Evolutionary conservation across 2,329 filamentous ascomycete species (phyloP).

Genomic region (Exophiala xenobiotica): DNA sequence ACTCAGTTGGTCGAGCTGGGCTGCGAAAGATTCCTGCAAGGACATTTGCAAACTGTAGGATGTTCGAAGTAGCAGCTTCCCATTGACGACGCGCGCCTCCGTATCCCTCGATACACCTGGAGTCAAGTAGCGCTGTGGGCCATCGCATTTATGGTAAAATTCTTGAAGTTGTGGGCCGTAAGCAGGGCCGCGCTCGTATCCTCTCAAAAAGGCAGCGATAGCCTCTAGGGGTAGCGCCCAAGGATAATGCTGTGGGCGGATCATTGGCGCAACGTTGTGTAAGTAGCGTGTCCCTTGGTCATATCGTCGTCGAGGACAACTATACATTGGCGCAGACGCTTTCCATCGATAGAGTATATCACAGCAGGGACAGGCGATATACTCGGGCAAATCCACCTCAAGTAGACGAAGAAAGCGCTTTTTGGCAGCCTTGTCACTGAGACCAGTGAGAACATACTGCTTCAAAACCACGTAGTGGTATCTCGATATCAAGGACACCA

Average conservation of each 20-base stretch:
- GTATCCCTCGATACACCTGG: conserved; percentile 3
- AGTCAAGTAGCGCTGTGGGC: background rate
- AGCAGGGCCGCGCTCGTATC: conserved; percentile 10
- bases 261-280: background rate
- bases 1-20: background rate
- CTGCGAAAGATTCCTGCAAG: conserved; percentile 2
- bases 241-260: conserved; percentile 2
- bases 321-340: background rate
- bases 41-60: conserved; percentile 3
- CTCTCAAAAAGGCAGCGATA: conserved; percentile 10
- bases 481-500: conserved; percentile 9
- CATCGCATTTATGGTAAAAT: conserved; percentile 6
- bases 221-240: background rate
- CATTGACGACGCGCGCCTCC: conserved; percentile 4
- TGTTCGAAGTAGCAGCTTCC: conserved; percentile 6
- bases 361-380: conserved; percentile 11
- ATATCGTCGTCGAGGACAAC: conserved; percentile 1
- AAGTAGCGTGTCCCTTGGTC: background rate
- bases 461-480: conserved; percentile 8
- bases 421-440: conserved; percentile 2
- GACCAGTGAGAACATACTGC: background rate
- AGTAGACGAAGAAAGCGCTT: conserved; percentile 14
- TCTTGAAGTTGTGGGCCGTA: conserved; percentile 15
- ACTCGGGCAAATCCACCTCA: conserved; percentile 11
- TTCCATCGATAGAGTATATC: conserved; percentile 10